Base-by-base conservation (phyloP, 805 yeast species). In the Metschnikowia continentalis region DNA sequence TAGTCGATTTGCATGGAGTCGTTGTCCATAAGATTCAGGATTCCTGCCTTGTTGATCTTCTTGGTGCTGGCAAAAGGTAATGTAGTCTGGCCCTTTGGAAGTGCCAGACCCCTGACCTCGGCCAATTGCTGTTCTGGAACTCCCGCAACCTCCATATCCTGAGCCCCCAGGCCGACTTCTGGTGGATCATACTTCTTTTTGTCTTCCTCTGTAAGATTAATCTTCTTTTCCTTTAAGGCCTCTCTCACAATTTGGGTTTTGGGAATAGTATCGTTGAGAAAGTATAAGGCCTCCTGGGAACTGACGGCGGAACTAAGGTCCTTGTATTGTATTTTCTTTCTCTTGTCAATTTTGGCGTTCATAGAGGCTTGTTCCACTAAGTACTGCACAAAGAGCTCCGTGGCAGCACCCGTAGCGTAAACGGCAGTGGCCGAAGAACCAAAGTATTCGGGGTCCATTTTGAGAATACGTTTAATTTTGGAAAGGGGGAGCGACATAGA, bases 331-430 rank as follows among this genome's bases (percentile, higher is more conserved):
- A 88, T 68, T 57, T 83, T 84, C 71, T 85, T 84, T 42, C 92
- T 70, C 54, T 82, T 81, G 30, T 81, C 86, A 35, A 82, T 71
- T 57, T 82, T 80, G 32, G 95, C 87, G 20, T 75, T 71, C 50
- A 83, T 66, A 5, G 82, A 72, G 0, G 94, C 90, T 61, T 85
- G 88, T 61, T 84, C 89, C 1, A 88, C 77, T 53, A 87, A 74
- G 60, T 82, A 80, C 65, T 83, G 84, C 20, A 87, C 75, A 61
- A 88, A 88, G 20, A 86, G 67, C 60, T 88, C 94, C 0, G 92
- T 82, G 7, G 94, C 90, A n/a, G 85, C 76, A 2, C 88, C 89
- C 6, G 88, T 74, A 14, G 89, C 78, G 62, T 81, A 84, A n/a
- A 84, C 88, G 0, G 92, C 89, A 30, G 83, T 73, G 50, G 80